Base-by-base conservation (phyloP, 768 basidiomycete genomes). In the Cystobasidium tubakii region DNA sequence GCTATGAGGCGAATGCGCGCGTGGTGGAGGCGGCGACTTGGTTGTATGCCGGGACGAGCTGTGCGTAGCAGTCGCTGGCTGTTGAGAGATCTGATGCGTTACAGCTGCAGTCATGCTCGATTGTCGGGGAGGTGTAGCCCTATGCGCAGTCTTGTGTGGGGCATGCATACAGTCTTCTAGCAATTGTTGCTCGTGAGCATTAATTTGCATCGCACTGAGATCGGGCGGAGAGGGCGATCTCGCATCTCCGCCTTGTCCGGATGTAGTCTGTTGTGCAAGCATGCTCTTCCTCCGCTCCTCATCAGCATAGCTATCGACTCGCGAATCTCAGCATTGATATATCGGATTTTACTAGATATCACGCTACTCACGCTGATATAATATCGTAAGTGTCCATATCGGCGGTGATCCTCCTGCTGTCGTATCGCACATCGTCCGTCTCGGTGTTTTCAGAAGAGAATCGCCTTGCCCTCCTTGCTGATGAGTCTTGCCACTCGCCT, bases 351-450 rank as follows among this genome's bases (percentile, higher is more conserved):
- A 36, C 34, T 39, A 34, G 13, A 12, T 15, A 36, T 53, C 25
- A 34, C 65, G 43, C 23, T 19, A 23, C 69, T 71, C n/a, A 71
- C 69, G 69, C 69, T 31, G 69, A 60, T 31, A 71, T 71, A 19
- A 71, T 71, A 36, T 71, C 69, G 17, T 42, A 46, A 1, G 69
- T 39, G n/a, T 71, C 69, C 34, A 71, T n/a, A 27, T 71, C 69
- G 9, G 54, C 33, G 33, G 31, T 57, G n/a, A 4, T 31, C 10
- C 54, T n/a, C 19, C 55, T 55, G 7, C 29, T 36, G 29, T 69
- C 66, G 29, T 43, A 69, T 25, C 44, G 44, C 21, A 54, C 66
- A 54, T 46, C 50, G 66, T 54, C 66, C 9, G 63, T 46, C 13
- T 43, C 36, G 4, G 63, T 13, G 15, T 23, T 23, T 9, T 9